Conservation (phyloP, 176 grass and related monocot species). For the Miscanthus lutarioriparius region DNA sequence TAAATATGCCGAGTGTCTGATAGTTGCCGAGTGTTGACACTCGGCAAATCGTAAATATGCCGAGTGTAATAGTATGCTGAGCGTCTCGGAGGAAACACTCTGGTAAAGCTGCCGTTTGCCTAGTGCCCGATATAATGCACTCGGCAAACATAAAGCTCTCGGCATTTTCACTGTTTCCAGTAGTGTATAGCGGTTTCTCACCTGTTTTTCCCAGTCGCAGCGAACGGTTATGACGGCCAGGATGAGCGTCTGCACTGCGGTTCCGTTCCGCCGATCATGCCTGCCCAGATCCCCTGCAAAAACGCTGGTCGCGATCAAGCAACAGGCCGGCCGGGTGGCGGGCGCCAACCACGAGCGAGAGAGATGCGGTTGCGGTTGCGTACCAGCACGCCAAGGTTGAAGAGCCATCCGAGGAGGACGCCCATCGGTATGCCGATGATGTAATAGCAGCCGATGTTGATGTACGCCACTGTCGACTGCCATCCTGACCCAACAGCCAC, state of each 20-base stretch:
- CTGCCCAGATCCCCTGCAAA: constrained; percentile 78
- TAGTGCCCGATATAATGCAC: too few relatives aligned
- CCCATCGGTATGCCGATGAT: constrained; percentile 76
- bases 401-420: constrained; percentile 75
- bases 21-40: too few relatives aligned
- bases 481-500: constrained; percentile 91
- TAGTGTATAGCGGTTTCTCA: background rate
- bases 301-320: background rate
- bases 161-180: too few relatives aligned
- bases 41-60: too few relatives aligned
- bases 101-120: too few relatives aligned
- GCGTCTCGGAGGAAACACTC: too few relatives aligned
- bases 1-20: too few relatives aligned
- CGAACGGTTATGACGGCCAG: constrained; percentile 67
- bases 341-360: background rate
- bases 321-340: background rate
- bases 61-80: too few relatives aligned
- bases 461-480: constrained; percentile 79
- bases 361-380: background rate
- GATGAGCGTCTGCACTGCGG: constrained; percentile 74
- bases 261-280: constrained; percentile 95
- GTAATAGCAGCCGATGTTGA: constrained; percentile 85
- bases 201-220: constrained; percentile 89
- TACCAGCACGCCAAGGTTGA: constrained; percentile 83
- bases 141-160: too few relatives aligned